These are phyloP conservation scores for Amaranthus cruentus DNA, from an alignment of 148 eudicot genomes.

Conservation along the genomic window DNA sequence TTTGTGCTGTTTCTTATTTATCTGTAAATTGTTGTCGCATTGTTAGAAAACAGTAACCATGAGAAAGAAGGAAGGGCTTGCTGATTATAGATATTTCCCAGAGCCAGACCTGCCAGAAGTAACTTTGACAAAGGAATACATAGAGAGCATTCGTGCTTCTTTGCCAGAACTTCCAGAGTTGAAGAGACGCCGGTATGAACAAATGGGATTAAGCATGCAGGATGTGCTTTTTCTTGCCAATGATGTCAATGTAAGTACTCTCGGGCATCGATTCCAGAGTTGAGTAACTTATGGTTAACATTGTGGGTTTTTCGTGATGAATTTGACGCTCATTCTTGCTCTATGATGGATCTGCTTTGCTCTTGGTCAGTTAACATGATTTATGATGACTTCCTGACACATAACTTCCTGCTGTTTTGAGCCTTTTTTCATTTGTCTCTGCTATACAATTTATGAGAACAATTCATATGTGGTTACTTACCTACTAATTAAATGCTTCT, in stretches of 20 bases:
- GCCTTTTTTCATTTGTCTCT: not conserved
- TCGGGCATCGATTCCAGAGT: not conserved
- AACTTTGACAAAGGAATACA: constrained; percentile 52
- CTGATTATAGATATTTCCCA: constrained; percentile 96
- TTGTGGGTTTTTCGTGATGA: not conserved
- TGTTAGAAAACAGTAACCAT: constrained; percentile 91
- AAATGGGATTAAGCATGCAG: constrained; percentile 91
- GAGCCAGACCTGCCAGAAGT: constrained; percentile 98
- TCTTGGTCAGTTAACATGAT: not conserved
- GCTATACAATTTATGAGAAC: not conserved
- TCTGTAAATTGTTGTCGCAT: constrained; percentile 19
- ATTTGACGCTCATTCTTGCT: constrained; percentile 5
- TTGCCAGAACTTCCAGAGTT: constrained; percentile 94
- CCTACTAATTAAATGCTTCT: constrained; percentile 15
- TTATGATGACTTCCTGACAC: not conserved
- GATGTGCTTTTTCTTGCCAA: constrained; percentile 88
- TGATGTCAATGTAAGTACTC: constrained; percentile 64
- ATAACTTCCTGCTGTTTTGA: not conserved
- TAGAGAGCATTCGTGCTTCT: constrained; percentile 52
- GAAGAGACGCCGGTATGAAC: constrained; percentile 84
- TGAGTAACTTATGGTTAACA: not conserved
- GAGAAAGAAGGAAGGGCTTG: constrained; percentile 98
- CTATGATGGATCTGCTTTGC: not conserved
- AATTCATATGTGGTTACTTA: not conserved
- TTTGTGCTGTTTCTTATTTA: constrained; percentile 25